phyloP scores from a whole-genome alignment of 345 rosid genomes.

The Carallia brachiata region DNA sequence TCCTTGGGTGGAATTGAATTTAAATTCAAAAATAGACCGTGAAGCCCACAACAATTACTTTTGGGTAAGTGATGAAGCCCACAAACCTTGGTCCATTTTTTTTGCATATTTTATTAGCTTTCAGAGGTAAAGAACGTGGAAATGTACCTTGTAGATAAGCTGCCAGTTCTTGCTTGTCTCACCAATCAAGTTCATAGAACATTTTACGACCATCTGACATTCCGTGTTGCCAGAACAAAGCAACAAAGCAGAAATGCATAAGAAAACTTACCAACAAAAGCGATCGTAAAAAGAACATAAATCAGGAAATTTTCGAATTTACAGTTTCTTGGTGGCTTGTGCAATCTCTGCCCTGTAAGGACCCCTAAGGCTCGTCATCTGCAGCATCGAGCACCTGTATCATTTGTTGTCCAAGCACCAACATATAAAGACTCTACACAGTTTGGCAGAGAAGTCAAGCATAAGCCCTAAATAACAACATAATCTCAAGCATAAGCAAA shows the following conservation, averaged over 20 bases:
- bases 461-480: too few relatives aligned
- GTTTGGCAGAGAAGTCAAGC: not conserved
- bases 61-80: too few relatives aligned
- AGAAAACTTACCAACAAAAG: not conserved
- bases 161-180: constrained; percentile 98
- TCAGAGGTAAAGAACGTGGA: constrained; percentile 4
- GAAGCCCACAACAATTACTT: too few relatives aligned
- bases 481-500: too few relatives aligned
- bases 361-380: constrained; percentile 95
- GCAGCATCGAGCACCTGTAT: constrained; percentile 90
- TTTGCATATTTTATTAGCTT: not conserved
- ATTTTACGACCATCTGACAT: constrained; percentile 84
- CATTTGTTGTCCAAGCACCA: constrained; percentile 7
- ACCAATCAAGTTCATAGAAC: constrained; percentile 85
- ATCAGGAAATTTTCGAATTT: constrained; percentile 14
- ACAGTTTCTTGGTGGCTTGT: constrained; percentile 87
- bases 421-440: not conserved
- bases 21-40: too few relatives aligned
- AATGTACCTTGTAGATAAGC: constrained; percentile 80
- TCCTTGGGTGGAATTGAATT: too few relatives aligned
- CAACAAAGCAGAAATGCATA: constrained; percentile 21
- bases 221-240: constrained; percentile 58
- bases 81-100: too few relatives aligned
- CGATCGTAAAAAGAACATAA: not conserved
- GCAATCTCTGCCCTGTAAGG: constrained; percentile 98